Evolutionary conservation across 306 rosid genomes (phyloP).

Genomic region (Alnus glutinosa): DNA sequence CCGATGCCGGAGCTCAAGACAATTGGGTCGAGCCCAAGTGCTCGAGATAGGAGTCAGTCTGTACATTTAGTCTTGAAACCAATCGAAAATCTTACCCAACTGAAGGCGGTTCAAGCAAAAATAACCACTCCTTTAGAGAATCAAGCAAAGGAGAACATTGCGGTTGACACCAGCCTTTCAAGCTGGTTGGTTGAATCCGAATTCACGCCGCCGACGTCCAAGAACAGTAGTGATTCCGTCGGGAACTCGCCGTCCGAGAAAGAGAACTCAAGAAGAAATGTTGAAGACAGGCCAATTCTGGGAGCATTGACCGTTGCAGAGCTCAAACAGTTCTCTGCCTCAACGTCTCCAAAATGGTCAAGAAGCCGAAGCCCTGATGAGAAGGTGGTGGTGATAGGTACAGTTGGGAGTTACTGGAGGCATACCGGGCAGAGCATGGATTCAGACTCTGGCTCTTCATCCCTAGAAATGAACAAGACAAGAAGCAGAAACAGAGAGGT

Average conservation of each 20-base stretch:
- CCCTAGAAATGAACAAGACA: slow-evolving; percentile 17
- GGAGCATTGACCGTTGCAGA: slow-evolving; percentile 62
- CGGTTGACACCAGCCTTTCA: slow-evolving; percentile 76
- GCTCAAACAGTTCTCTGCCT: slow-evolving; percentile 40
- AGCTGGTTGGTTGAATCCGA: slow-evolving; percentile 79
- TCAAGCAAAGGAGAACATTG: slow-evolving; percentile 65
- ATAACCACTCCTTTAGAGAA: slow-evolving; percentile 13
- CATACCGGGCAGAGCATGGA: slow-evolving; percentile 49
- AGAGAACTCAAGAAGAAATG: slow-evolving; percentile 32
- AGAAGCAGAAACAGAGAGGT: slow-evolving; percentile 31
- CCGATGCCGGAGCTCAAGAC: slow-evolving; percentile 26
- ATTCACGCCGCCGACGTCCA: slow-evolving; percentile 41
- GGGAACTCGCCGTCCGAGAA: slow-evolving; percentile 38
- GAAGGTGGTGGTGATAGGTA: slow-evolving; percentile 50
- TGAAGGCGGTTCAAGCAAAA: slow-evolving; percentile 41
- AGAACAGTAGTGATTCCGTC: slow-evolving; percentile 30
- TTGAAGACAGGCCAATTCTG: slow-evolving; percentile 56
- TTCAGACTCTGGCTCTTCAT: slow-evolving; percentile 36
- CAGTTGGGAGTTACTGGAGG: slow-evolving; percentile 85
- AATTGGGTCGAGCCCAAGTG: slow-evolving; percentile 14
- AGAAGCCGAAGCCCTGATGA: slow-evolving; percentile 53
- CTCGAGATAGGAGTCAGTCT: slow-evolving; percentile 12
- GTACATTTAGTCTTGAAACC: slow-evolving; percentile 48
- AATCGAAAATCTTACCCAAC: slow-evolving; percentile 54
- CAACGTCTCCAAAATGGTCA: slow-evolving; percentile 37